Conservation (phyloP, 345 rosid genomes). For the Linum usitatissimum region DNA sequence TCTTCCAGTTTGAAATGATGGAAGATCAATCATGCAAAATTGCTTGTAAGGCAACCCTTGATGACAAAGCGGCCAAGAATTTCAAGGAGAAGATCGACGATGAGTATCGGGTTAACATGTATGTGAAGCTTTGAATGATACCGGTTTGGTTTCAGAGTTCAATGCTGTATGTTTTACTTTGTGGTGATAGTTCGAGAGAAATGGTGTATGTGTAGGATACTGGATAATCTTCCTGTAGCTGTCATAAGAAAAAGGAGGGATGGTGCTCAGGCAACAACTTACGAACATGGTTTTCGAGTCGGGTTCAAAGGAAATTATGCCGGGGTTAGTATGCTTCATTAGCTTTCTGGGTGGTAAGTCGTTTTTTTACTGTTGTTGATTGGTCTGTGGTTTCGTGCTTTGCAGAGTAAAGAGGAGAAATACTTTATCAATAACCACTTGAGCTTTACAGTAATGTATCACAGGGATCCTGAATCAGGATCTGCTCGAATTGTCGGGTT, state of each 20-base stretch:
- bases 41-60: slow-evolving; percentile 49
- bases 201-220: slow-evolving; percentile 51
- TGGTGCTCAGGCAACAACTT: slow-evolving; percentile 71
- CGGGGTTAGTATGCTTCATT: slow-evolving; percentile 41
- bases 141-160: slow-evolving; percentile 1
- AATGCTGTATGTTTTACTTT: not conserved
- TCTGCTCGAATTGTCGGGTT: slow-evolving; percentile 93
- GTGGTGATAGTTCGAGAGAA: slow-evolving; percentile 7
- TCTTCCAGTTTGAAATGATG: slow-evolving; percentile 72
- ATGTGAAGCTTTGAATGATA: slow-evolving; percentile 20
- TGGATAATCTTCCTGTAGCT: slow-evolving; percentile 98
- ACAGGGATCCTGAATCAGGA: slow-evolving; percentile 69
- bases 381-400: slow-evolving; percentile 8
- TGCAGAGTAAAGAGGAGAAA: slow-evolving; percentile 91
- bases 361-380: not conserved
- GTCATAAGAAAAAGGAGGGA: slow-evolving; percentile 89
- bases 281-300: slow-evolving; percentile 91
- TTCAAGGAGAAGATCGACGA: slow-evolving; percentile 94
- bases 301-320: slow-evolving; percentile 93
- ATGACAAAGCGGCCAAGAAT: slow-evolving; percentile 64
- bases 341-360: not conserved
- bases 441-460: slow-evolving; percentile 91
- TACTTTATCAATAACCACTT: slow-evolving; percentile 89
- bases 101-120: slow-evolving; percentile 90
- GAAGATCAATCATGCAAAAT: slow-evolving; percentile 77